Conservation (phyloP, 108 stramenopile genomes). For the Nitzschia sp. region DNA sequence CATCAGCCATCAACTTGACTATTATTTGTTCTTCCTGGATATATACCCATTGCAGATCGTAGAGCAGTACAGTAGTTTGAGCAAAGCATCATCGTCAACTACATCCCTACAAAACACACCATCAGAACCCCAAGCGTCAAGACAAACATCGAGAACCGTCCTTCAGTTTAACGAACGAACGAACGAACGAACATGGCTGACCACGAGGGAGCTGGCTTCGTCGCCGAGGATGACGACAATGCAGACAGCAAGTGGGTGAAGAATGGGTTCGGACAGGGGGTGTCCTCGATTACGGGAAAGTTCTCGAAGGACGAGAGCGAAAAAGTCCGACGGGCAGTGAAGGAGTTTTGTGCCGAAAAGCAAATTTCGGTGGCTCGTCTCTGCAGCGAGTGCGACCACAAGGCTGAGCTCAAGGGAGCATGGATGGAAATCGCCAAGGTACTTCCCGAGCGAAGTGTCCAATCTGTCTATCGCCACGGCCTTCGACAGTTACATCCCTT, state of each 20-base stretch:
- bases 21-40: too few relatives aligned
- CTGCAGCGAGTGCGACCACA: slow-evolving; percentile 77
- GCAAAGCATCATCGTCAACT: too few relatives aligned
- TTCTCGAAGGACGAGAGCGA: slow-evolving; percentile 61
- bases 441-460: slow-evolving; percentile 76
- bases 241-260: slow-evolving; percentile 49
- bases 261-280: slow-evolving; percentile 60
- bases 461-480: slow-evolving; percentile 79
- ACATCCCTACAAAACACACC: too few relatives aligned
- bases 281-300: slow-evolving; percentile 37
- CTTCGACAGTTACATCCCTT: slow-evolving; percentile 73
- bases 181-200: slow-evolving; percentile 8
- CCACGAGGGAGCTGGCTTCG: background rate
- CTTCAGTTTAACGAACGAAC: too few relatives aligned
- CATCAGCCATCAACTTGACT: too few relatives aligned
- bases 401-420: slow-evolving; percentile 74
- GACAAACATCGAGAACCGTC: too few relatives aligned
- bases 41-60: too few relatives aligned
- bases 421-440: slow-evolving; percentile 83
- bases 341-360: slow-evolving; percentile 65
- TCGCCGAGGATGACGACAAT: background rate
- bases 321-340: slow-evolving; percentile 47
- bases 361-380: slow-evolving; percentile 57
- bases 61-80: too few relatives aligned
- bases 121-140: background rate